These are phyloP conservation scores for Diaporthe sp. DNA, from an alignment of 2,329 filamentous ascomycete genomes.

Conservation along the genomic window DNA sequence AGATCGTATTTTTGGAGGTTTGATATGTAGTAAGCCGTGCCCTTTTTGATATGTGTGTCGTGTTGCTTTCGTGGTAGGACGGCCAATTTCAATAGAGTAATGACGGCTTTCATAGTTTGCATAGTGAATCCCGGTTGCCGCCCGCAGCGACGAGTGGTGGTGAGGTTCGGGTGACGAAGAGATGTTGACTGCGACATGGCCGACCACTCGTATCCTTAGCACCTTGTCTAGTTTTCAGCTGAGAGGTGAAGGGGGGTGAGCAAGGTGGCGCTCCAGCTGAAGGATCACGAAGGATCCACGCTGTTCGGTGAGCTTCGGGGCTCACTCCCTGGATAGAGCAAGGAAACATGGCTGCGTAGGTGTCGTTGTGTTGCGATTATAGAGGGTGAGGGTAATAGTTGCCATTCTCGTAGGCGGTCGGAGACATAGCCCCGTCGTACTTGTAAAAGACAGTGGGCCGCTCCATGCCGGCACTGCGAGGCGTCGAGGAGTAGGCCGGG, in stretches of 20 bases:
- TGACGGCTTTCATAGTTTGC: slow-evolving; percentile 4
- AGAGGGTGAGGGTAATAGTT: slow-evolving; percentile 39
- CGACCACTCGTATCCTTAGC: background rate
- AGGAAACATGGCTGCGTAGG: background rate
- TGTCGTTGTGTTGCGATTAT: background rate
- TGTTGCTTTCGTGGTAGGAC: background rate
- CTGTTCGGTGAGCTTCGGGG: background rate
- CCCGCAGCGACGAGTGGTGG: slow-evolving; percentile 22
- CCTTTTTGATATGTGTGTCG: background rate
- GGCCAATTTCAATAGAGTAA: background rate
- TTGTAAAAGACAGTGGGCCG: slow-evolving; percentile 36
- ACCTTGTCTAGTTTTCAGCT: slow-evolving; percentile 15
- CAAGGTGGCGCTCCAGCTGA: slow-evolving; percentile 9
- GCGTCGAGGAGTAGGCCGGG: slow-evolving; percentile 35
- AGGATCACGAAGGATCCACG: slow-evolving; percentile 31
- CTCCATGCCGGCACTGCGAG: slow-evolving; percentile 37
- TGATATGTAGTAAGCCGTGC: slow-evolving; percentile 15
- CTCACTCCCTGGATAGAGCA: background rate
- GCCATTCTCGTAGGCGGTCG: slow-evolving; percentile 32
- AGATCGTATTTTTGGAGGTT: background rate
- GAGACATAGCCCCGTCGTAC: background rate
- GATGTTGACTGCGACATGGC: background rate
- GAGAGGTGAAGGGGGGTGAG: slow-evolving; percentile 23
- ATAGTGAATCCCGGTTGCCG: slow-evolving; percentile 21
- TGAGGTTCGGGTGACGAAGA: background rate